Base-by-base conservation (phyloP, 2,329 filamentous ascomycete genomes). In the Capronia epimyces region DNA sequence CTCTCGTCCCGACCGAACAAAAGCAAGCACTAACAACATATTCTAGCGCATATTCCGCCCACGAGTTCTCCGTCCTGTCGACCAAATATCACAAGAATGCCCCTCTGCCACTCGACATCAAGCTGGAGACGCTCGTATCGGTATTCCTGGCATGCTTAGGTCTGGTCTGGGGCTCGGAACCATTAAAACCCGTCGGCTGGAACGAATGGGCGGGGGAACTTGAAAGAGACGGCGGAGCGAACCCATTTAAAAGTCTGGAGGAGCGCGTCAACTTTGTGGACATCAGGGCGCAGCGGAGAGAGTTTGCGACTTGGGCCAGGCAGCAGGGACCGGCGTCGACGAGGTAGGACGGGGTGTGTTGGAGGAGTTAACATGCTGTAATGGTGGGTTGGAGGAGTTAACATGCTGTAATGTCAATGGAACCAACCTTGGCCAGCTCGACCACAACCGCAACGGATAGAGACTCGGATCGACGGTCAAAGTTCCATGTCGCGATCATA, bases 11-110 rank as follows among this genome's bases (percentile, higher is more conserved):
- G 10, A 8, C 39, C 18, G 31, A 40, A 4, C 16, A 13, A 32
- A 24, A 43, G 34, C 53, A 63, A 13, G 43, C 20, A 47, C 43
- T 41, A 18, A 51, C 53, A 37, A 27, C 34, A 8, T 9, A 37
- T 18, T 34, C 39, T 66, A 98, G 93, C 58, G 94, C 90, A 72
- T 98, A 97, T 72, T 98, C 93, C 45, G 89, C 90, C 41, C 87
- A 95, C 70, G 93, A 98, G 72, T 87, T 95, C 72, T 86, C 88
- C 5, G 77, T 83, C 18, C 79, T 95, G 43, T 62, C 71, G 2
- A 60, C 68, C 45, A 59, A 58, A 43, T 29, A 52, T 6, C 58
- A 57, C 43, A 60, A 54, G 25, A 56, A 51, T 21, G 57, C 66
- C 58, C 51, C 67, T 47, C 77, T 97, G 1, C 91, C 93, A 0